phyloP scores from a whole-genome alignment of 805 yeast species.

The Zygosaccharomyces gambellarensis region DNA sequence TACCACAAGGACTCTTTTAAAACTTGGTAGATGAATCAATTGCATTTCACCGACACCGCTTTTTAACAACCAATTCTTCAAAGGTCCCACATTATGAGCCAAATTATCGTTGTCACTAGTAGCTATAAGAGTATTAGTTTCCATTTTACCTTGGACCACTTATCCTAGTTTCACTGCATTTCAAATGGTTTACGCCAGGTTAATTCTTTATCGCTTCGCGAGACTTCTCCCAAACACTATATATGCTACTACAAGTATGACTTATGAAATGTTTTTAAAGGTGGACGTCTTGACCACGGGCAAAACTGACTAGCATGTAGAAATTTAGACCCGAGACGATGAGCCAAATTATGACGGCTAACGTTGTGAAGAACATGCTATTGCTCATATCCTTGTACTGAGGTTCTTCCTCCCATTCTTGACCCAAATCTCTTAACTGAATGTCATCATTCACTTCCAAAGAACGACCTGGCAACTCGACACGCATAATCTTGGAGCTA shows the following conservation, averaged over 20 bases:
- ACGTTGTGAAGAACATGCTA: conserved; percentile 42
- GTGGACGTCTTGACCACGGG: conserved; percentile 41
- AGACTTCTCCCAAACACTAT: background rate
- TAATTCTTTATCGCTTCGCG: background rate
- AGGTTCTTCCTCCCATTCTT: conserved; percentile 5
- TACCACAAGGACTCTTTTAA: conserved; percentile 20
- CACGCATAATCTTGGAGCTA: conserved; percentile 62
- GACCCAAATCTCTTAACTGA: conserved; percentile 10
- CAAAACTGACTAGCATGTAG: conserved; percentile 49
- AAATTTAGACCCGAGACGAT: conserved; percentile 64
- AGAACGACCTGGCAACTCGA: conserved; percentile 29
- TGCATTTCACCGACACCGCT: conserved; percentile 20
- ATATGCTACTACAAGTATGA: background rate
- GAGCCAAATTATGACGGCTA: conserved; percentile 61
- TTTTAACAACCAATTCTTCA: conserved; percentile 22
- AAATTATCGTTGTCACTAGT: conserved; percentile 15
- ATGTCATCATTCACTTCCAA: conserved; percentile 5
- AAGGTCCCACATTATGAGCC: conserved; percentile 7
- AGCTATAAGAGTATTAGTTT: conserved; percentile 27
- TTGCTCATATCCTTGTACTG: conserved; percentile 41
- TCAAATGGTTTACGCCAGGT: background rate
- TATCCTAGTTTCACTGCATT: background rate
- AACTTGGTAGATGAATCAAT: conserved; percentile 19
- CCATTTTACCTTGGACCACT: conserved; percentile 1
- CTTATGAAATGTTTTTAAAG: conserved; percentile 17